Conservation (phyloP, 2,329 filamentous ascomycete genomes). For the Ascochyta rabiei region DNA sequence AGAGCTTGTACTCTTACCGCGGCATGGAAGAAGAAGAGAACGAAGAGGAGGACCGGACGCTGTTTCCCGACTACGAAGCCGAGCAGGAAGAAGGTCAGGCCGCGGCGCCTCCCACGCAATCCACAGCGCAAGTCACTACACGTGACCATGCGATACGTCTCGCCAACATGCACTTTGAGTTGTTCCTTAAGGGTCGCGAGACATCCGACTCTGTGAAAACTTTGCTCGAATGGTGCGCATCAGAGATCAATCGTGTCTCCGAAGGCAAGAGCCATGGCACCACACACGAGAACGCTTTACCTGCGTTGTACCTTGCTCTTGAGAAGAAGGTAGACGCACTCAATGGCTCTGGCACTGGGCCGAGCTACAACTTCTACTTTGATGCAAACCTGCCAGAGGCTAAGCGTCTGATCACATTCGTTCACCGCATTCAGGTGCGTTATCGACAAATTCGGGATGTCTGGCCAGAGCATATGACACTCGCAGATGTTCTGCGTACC, state of each 20-base stretch:
- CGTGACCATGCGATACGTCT: conserved; percentile 44
- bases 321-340: conserved; percentile 62
- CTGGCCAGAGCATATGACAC: conserved; percentile 77
- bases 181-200: conserved; percentile 33
- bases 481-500: conserved; percentile 76
- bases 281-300: conserved; percentile 61
- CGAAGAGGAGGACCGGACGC: conserved; percentile 76
- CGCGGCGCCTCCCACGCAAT: not conserved
- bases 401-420: conserved; percentile 72
- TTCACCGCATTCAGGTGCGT: conserved; percentile 70
- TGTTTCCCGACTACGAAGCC: conserved; percentile 81
- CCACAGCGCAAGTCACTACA: conserved; percentile 25
- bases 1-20: conserved; percentile 81
- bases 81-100: conserved; percentile 51
- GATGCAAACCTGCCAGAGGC: conserved; percentile 79
- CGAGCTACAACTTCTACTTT: conserved; percentile 84
- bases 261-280: conserved; percentile 34
- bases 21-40: conserved; percentile 80
- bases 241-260: conserved; percentile 35
- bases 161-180: conserved; percentile 41
- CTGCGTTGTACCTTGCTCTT: conserved; percentile 69
- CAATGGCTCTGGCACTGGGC: conserved; percentile 38
- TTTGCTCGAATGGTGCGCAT: conserved; percentile 40
- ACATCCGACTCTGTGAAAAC: conserved; percentile 33
- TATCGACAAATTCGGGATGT: conserved; percentile 71